These are phyloP conservation scores for Cardiospermum halicacabum DNA, from an alignment of 345 rosid species.

Conservation along the genomic window DNA sequence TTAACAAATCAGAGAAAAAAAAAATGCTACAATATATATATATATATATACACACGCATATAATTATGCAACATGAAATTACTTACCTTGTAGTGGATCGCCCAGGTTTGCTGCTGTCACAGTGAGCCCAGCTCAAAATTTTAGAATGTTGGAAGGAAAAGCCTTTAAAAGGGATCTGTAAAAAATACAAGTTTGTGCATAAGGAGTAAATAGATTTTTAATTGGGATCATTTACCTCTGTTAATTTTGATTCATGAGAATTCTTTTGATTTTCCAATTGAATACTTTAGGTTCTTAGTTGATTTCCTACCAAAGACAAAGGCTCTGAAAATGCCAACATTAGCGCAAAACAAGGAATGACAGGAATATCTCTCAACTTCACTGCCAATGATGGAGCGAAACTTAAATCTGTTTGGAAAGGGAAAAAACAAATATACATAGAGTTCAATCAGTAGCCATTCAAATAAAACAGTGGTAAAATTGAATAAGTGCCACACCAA, in stretches of 20 bases:
- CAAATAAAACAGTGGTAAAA: neutral
- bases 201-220: neutral
- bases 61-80: neutral
- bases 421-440: neutral
- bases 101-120: constrained; percentile 80
- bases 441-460: neutral
- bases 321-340: constrained; percentile 83
- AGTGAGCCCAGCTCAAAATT: constrained; percentile 66
- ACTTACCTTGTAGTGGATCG: constrained; percentile 54
- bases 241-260: neutral
- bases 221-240: neutral
- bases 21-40: neutral
- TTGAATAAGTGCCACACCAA: neutral
- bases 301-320: constrained; percentile 51
- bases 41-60: too few relatives aligned
- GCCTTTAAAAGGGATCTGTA: constrained; percentile 66
- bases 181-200: constrained; percentile 1
- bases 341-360: constrained; percentile 67
- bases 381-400: constrained; percentile 43
- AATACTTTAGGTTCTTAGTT: neutral
- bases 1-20: neutral
- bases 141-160: constrained; percentile 58
- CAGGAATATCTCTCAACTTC: constrained; percentile 60
- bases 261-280: neutral
- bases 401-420: constrained; percentile 46